A percentile compares a stretch with the other conserved stretches of the same genome.
Evolutionary conservation across 2,329 filamentous ascomycete genomes (phyloP).

Genomic region (Alternaria triticimaculans): DNA sequence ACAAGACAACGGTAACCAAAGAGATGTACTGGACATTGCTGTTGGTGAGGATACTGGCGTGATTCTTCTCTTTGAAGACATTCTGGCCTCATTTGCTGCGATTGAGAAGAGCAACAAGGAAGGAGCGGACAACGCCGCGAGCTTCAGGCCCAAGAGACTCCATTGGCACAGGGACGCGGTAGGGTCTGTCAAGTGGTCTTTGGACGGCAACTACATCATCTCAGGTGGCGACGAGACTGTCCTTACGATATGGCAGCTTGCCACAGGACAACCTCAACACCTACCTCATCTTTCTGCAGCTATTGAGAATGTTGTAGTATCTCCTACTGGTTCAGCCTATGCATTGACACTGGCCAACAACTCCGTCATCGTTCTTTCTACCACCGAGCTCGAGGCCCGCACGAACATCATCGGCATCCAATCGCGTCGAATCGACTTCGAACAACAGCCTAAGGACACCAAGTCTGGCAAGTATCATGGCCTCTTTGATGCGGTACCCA

Average conservation of each 20-base stretch:
- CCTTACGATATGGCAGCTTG: conserved; percentile 90
- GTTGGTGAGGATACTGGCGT: conserved; percentile 78
- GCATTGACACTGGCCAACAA: conserved; percentile 89
- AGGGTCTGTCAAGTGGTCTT: conserved; percentile 86
- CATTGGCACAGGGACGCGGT: conserved; percentile 94
- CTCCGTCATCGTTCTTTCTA: conserved; percentile 87
- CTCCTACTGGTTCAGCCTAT: conserved; percentile 79
- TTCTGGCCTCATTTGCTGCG: conserved; percentile 63
- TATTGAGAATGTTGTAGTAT: conserved; percentile 85
- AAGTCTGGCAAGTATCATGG: conserved; percentile 26
- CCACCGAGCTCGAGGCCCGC: conserved; percentile 83
- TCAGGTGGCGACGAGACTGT: conserved; percentile 92
- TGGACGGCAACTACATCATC: conserved; percentile 91
- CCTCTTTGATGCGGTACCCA: conserved; percentile 41
- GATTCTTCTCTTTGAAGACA: conserved; percentile 82
- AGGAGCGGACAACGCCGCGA: conserved; percentile 42
- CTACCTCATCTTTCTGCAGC: conserved; percentile 88
- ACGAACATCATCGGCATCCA: conserved; percentile 87
- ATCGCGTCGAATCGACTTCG: conserved; percentile 44
- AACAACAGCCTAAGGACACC: conserved; percentile 33
- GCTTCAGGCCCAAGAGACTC: conserved; percentile 66
- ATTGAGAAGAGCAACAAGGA: conserved; percentile 44
- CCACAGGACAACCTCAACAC: conserved; percentile 81
- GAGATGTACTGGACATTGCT: conserved; percentile 71
- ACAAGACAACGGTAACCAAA: conserved; percentile 53